Percentiles rank a stretch among this genome's conserved stretches.
phyloP scores from a whole-genome alignment of 2,329 filamentous ascomycete genomes.

The Oidium heveae region DNA sequence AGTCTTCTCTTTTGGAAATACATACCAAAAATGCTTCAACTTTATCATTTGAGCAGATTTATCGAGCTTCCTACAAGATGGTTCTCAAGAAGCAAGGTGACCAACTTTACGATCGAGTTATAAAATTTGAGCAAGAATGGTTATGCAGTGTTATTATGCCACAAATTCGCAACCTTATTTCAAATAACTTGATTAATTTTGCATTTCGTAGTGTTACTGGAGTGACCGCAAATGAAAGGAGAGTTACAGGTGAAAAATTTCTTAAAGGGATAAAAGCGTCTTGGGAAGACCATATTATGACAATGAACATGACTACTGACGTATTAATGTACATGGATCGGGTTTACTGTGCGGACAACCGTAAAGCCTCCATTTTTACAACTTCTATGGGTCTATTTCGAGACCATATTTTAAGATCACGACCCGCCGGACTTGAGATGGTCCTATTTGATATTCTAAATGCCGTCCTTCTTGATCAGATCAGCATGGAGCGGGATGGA shows the following conservation, averaged over 20 bases:
- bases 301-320: constrained; percentile 91
- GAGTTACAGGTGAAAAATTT: constrained; percentile 61
- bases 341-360: constrained; percentile 49
- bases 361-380: constrained; percentile 55
- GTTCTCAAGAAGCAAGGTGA: constrained; percentile 72
- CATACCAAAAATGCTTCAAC: constrained; percentile 75
- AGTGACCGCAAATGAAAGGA: constrained; percentile 51
- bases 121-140: constrained; percentile 60
- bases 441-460: constrained; percentile 49
- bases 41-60: constrained; percentile 86
- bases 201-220: constrained; percentile 29
- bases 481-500: constrained; percentile 75
- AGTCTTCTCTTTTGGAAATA: constrained; percentile 59
- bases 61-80: constrained; percentile 81
- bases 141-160: constrained; percentile 48
- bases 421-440: constrained; percentile 19
- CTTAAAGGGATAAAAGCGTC: constrained; percentile 47
- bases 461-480: constrained; percentile 65
- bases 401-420: constrained; percentile 52
- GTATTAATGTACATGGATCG: constrained; percentile 96
- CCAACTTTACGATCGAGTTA: constrained; percentile 56
- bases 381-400: constrained; percentile 72
- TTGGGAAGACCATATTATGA: constrained; percentile 76
- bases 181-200: constrained; percentile 35
- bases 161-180: constrained; percentile 44